These are phyloP conservation scores for Asparagopsis taxiformis DNA, from an alignment of 31 red algal genomes.

Conservation along the genomic window DNA sequence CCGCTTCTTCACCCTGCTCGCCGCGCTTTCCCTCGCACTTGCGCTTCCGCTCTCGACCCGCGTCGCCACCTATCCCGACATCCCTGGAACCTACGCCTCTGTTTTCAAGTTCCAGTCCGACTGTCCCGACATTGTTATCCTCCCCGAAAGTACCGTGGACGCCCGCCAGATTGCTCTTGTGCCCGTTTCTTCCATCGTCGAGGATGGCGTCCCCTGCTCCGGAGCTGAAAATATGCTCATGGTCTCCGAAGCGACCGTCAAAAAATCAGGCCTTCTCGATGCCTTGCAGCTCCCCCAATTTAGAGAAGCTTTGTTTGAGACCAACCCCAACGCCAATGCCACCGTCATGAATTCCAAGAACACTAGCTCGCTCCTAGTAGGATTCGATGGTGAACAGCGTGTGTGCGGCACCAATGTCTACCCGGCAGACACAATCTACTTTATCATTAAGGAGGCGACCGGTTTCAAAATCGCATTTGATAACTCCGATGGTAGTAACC, in stretches of 20 bases:
- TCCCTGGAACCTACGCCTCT: constrained; percentile 10
- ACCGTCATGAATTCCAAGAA: background rate
- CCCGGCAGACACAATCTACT: constrained; percentile 27
- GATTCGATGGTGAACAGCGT: constrained; percentile 10
- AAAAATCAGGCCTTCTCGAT: constrained; percentile 20
- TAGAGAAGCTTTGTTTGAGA: constrained; percentile 7
- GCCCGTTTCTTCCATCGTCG: constrained; percentile 9
- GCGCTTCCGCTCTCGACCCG: constrained; percentile 7
- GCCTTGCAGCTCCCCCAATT: constrained; percentile 11
- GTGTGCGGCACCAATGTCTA: constrained; percentile 10
- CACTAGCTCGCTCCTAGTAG: constrained; percentile 13
- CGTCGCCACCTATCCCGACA: constrained; percentile 21
- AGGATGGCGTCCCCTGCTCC: constrained; percentile 18
- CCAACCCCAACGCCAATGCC: constrained; percentile 23
- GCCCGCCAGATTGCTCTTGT: constrained; percentile 20
- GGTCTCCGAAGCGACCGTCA: constrained; percentile 30
- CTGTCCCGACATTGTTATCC: constrained; percentile 11
- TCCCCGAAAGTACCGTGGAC: constrained; percentile 13
- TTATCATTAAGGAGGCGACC: constrained; percentile 19
- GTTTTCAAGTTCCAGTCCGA: constrained; percentile 4
- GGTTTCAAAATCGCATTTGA: constrained; percentile 21
- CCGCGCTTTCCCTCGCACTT: too few species aligned
- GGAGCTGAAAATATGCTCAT: constrained; percentile 8
- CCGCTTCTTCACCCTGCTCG: too few species aligned
- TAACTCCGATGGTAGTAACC: background rate